Conservation (phyloP, 2,329 filamentous ascomycete species). For the Trichoderma sp. region DNA sequence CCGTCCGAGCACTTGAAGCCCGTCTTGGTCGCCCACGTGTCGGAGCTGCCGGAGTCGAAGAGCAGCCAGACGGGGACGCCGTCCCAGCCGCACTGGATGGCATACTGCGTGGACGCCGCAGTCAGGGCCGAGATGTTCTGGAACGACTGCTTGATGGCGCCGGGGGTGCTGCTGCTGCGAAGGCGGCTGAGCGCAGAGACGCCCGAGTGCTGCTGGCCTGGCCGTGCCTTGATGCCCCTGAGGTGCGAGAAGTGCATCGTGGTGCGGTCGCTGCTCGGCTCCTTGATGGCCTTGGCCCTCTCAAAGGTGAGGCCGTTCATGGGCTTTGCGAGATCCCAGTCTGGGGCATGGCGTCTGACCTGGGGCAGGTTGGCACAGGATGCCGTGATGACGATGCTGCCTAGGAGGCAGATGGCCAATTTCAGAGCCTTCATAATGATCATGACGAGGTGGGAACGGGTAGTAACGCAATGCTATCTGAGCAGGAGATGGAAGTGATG, state of each 20-base stretch:
- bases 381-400: slow-evolving; percentile 2
- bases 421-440: background rate
- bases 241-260: slow-evolving; percentile 40
- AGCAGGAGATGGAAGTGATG: background rate
- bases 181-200: slow-evolving; percentile 36
- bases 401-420: slow-evolving; percentile 24
- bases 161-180: slow-evolving; percentile 27
- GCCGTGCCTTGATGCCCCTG: slow-evolving; percentile 33
- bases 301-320: slow-evolving; percentile 45
- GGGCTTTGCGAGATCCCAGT: slow-evolving; percentile 40
- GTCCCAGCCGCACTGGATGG: slow-evolving; percentile 45
- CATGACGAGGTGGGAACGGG: background rate
- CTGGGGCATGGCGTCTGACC: slow-evolving; percentile 16
- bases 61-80: slow-evolving; percentile 44
- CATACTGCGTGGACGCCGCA: slow-evolving; percentile 46
- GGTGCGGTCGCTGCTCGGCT: slow-evolving; percentile 34
- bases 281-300: slow-evolving; percentile 34
- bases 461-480: background rate
- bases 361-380: slow-evolving; percentile 9
- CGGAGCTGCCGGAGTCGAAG: slow-evolving; percentile 54
- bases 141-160: slow-evolving; percentile 30
- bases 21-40: slow-evolving; percentile 50
- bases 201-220: slow-evolving; percentile 31
- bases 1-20: slow-evolving; percentile 47
- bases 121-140: slow-evolving; percentile 45